Evolutionary conservation across 495 filamentous ascomycete genomes (phyloP), one percentile per base, ranked within the genome.

Genomic region (Xanthoparmelia taractica): DNA sequence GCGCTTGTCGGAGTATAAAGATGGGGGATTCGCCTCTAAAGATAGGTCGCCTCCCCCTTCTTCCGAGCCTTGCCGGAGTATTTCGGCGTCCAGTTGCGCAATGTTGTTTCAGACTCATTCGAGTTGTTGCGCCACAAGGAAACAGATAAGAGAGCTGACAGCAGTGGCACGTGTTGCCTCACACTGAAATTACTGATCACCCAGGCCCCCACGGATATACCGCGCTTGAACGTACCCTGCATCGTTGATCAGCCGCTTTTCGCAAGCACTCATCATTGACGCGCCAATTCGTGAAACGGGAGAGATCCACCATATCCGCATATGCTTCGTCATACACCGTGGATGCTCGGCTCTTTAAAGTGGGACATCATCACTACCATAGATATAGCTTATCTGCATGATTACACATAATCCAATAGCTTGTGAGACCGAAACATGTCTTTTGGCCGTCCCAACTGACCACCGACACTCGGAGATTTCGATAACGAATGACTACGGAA

Each of bases 191-290:
- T 29, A 18, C 43, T 43, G 37, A 43, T 17, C 8, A 12, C 23
- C 17, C 29, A 38, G 23, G n/a, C 60, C 60, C 60, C 60, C 48
- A 62, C 60, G 38, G 4, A 56, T 56, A 62, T 40, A 41, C 27
- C 27, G 36, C 60, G 60, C 60, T 62, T 43, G 33, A 37, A 56
- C 3, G 27, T 18, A 34, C 37, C 47, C 12, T 62, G 40, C 47
- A 62, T 62, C 36, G 27, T 34, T 40, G 60, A 62, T 62, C 60
- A 41, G 36, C 60, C 60, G 60, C 60, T 23, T 62, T 17, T 55
- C 15, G 37, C 36, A 55, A 34, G 20, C 50, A 18, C 40, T 1
- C 6, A 17, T 40, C 38, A 62, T 62, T 62, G 48, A 62, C 48
- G 60, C 60, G 60, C 60, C 60, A 43, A 40, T 56, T 43, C 48